A percentile compares a stretch with the other conserved stretches of the same genome.
Evolutionary conservation across 176 grass and related monocot species (phyloP).

Genomic region (Aegilops longissima): DNA sequence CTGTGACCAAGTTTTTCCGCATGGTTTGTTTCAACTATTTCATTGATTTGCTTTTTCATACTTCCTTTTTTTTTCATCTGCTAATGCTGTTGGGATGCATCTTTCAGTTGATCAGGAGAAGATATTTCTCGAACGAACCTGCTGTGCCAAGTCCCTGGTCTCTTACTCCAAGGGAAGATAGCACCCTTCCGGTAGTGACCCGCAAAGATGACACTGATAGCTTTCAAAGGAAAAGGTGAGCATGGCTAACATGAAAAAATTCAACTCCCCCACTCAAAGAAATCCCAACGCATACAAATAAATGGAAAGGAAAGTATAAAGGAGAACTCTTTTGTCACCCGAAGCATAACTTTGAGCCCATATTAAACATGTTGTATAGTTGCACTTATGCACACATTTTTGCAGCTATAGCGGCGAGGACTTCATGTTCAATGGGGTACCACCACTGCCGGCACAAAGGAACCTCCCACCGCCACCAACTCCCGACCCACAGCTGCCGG

Average conservation of each 20-base stretch:
- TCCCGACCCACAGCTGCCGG: conserved; percentile 61
- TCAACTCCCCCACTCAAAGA: not conserved
- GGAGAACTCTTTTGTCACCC: not conserved
- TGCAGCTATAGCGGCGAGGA: conserved; percentile 59
- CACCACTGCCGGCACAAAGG: conserved; percentile 68
- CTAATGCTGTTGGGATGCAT: conserved; percentile 19
- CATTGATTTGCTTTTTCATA: conserved; percentile 4
- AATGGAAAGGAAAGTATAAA: not conserved
- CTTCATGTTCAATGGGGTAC: conserved; percentile 51
- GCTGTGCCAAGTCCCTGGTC: conserved; percentile 72
- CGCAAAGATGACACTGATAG: conserved; percentile 52
- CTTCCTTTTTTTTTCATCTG: conserved; percentile 2
- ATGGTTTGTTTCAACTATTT: conserved; percentile 57
- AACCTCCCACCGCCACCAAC: conserved; percentile 63
- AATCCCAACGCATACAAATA: not conserved
- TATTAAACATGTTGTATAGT: not conserved
- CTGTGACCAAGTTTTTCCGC: conserved; percentile 89
- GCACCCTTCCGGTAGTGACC: conserved; percentile 45
- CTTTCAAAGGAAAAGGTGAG: conserved; percentile 72
- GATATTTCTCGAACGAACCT: conserved; percentile 89
- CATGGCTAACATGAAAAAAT: conserved; percentile 5
- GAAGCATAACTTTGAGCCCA: not conserved
- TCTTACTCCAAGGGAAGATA: conserved; percentile 47
- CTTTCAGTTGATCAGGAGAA: conserved; percentile 91
- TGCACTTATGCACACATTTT: conserved; percentile 3